These are phyloP conservation scores for Daldinia caldariorum DNA, from an alignment of 495 filamentous ascomycete genomes.

Conservation along the genomic window DNA sequence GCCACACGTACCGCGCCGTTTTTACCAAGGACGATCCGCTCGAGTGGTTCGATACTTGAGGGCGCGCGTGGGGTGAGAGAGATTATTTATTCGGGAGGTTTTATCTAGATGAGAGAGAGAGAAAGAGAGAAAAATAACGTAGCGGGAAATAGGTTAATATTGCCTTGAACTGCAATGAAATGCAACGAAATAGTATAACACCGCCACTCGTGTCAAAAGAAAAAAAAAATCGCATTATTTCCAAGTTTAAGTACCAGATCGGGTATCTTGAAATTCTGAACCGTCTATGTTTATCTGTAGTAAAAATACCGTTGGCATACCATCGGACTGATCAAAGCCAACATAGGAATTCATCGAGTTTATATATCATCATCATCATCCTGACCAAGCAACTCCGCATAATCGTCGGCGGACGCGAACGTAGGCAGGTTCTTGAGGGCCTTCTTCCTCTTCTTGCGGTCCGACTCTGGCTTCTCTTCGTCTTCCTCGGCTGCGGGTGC, in stretches of 20 bases:
- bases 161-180: too few species aligned
- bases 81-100: too few species aligned
- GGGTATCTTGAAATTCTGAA: conserved; percentile 39
- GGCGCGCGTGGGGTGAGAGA: too few species aligned
- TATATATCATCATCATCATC: conserved; percentile 44
- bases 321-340: not conserved
- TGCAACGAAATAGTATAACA: not conserved
- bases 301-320: conserved; percentile 5
- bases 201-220: conserved; percentile 6
- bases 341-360: too few species aligned
- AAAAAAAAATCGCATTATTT: not conserved
- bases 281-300: conserved; percentile 9
- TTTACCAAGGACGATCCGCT: conserved; percentile 62
- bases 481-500: conserved; percentile 36
- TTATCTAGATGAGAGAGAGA: too few species aligned
- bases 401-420: conserved; percentile 93
- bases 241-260: conserved; percentile 11
- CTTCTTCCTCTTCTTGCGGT: conserved; percentile 72
- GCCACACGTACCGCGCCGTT: conserved; percentile 61
- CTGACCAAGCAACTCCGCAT: conserved; percentile 82
- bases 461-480: conserved; percentile 47
- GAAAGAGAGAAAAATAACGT: too few species aligned
- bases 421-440: conserved; percentile 89
- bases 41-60: conserved; percentile 68
- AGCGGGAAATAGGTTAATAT: too few species aligned